Conservation (phyloP, 495 filamentous ascomycete genomes). For the Elasticomyces elasticus region DNA sequence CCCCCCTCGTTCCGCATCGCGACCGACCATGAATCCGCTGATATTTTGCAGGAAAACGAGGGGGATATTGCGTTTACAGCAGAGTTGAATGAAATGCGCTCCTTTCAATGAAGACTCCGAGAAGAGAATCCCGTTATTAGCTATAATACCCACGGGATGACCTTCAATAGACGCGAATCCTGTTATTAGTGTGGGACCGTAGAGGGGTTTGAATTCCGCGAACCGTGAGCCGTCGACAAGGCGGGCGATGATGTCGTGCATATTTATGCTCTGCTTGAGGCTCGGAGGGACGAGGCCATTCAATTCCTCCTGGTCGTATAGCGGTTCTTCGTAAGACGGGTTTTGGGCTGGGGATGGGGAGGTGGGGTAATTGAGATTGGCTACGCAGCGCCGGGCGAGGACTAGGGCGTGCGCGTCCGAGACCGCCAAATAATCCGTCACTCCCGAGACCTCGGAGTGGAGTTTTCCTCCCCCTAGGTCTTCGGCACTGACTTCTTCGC, state of each 20-base stretch:
- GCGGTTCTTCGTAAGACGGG: slow-evolving; percentile 48
- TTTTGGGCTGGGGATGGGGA: neutral
- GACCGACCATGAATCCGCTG: slow-evolving; percentile 93
- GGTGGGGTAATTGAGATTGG: slow-evolving; percentile 59
- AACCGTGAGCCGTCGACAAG: slow-evolving; percentile 88
- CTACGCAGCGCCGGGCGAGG: slow-evolving; percentile 70
- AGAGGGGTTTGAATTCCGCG: slow-evolving; percentile 88
- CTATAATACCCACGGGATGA: slow-evolving; percentile 84
- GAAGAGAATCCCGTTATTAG: slow-evolving; percentile 98
- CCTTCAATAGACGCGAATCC: slow-evolving; percentile 88
- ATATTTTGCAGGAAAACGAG: slow-evolving; percentile 95
- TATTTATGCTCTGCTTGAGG: slow-evolving; percentile 69
- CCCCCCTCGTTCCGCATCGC: slow-evolving; percentile 82
- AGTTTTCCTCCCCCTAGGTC: slow-evolving; percentile 88
- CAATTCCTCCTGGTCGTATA: slow-evolving; percentile 74
- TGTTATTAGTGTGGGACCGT: slow-evolving; percentile 82
- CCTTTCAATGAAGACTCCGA: slow-evolving; percentile 84
- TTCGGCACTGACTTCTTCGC: slow-evolving; percentile 85
- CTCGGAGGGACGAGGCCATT: slow-evolving; percentile 83
- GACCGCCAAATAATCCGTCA: slow-evolving; percentile 91
- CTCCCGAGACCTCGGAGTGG: slow-evolving; percentile 84
- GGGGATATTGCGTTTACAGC: slow-evolving; percentile 78
- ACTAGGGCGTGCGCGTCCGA: slow-evolving; percentile 90
- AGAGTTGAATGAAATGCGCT: slow-evolving; percentile 97
- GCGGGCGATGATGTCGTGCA: slow-evolving; percentile 84